Conservation (phyloP, 306 rosid species). For the Macrotyloma uniflorum region DNA sequence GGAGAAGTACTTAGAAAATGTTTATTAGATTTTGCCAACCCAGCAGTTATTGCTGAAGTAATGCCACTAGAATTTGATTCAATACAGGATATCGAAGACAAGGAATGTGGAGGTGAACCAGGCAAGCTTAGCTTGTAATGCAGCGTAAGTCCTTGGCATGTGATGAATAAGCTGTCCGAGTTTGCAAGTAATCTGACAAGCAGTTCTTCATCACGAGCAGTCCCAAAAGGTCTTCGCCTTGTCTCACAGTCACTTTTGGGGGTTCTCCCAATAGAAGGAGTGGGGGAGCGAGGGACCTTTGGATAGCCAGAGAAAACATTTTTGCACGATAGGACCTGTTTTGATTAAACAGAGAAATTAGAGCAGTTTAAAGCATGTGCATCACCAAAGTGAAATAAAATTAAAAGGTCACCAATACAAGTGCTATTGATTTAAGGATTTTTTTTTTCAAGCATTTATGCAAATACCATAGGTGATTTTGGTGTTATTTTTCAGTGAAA, state of each 20-base stretch:
- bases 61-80: conserved; percentile 49
- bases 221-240: conserved; percentile 69
- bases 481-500: not conserved
- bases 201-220: conserved; percentile 69
- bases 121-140: conserved; percentile 88
- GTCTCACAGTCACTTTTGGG: conserved; percentile 90
- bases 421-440: not conserved
- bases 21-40: conserved; percentile 60
- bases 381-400: not conserved
- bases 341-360: conserved; percentile 18
- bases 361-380: not conserved
- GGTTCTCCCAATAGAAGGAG: conserved; percentile 77
- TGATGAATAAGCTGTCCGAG: conserved; percentile 74
- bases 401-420: not conserved
- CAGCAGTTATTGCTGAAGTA: conserved; percentile 51
- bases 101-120: conserved; percentile 64
- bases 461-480: not conserved
- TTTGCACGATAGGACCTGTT: conserved; percentile 88
- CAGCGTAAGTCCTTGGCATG: conserved; percentile 72
- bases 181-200: conserved; percentile 74
- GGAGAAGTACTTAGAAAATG: conserved; percentile 54
- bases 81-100: conserved; percentile 58
- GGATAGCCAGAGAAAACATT: conserved; percentile 79
- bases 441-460: not conserved
- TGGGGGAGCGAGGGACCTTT: conserved; percentile 94